Evolutionary conservation across 2,329 filamentous ascomycete genomes (phyloP), one percentile per base, ranked within the genome.

Genomic region (Rhinocladiella similis): DNA sequence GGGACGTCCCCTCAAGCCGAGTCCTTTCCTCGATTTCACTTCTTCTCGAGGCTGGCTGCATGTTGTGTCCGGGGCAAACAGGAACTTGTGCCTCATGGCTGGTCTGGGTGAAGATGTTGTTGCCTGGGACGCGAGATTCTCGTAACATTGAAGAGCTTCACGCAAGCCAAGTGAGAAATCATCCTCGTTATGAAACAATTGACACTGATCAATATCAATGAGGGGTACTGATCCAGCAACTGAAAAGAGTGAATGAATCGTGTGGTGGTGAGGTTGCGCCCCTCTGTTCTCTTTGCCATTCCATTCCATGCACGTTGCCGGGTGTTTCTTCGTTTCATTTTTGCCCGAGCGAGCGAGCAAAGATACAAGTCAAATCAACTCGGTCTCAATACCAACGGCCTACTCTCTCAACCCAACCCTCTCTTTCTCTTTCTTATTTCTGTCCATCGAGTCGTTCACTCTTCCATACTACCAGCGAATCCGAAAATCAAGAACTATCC

Each of bases 241-340:
- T 33, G 7, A 33, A 33, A 10, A 33, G 4, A 33, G 7, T 33
- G 29, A 33, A 33, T 33, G 50, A 29, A 3, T 43, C 50, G 42
- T 16, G 50, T 16, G 50, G 29, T 33, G 29, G 29, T 33, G 29
- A 33, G 5, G 29, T 33, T 33, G 29, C 29, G 29, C 29, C 10
- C 6, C 29, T 33, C 29, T 33, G 29, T 33, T 33, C 10, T 27
- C 10, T 5, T 41, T 49, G 27, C 10, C 36, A 12, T 29, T 25
- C 47, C 56, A 59, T 59, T 59, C 56, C 56, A 33, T 55, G 48
- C 56, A 45, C 12, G 56, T 59, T 59, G 56, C 56, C 49, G 51
- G 56, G 56, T 41, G 14, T 41, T 19, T 9, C 12, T 16, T 6
- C 14, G 5, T 19, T 18, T 41, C n/a, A 12, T 41, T 19, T 7